Evolutionary conservation across 148 eudicot species (phyloP).

Genomic region (Silene latifolia): DNA sequence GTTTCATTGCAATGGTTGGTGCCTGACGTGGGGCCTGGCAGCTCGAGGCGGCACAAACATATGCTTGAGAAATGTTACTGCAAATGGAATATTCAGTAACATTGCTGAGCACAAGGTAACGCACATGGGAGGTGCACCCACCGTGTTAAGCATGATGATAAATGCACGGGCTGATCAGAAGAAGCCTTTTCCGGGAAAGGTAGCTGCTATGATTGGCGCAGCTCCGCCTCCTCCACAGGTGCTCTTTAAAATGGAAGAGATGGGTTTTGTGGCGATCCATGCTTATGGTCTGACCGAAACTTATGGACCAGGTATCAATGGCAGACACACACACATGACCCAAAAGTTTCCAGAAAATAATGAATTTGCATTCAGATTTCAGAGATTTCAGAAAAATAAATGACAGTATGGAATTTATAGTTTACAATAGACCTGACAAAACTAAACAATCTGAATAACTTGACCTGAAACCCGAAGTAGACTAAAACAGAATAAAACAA

Average conservation of each 20-base stretch:
- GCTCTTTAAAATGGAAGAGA: conserved; percentile 52
- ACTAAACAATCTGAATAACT: no score
- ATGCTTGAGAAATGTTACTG: conserved; percentile 50
- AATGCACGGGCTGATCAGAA: conserved; percentile 36
- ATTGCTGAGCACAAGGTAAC: conserved; percentile 44
- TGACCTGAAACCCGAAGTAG: no score
- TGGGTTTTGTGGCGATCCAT: conserved; percentile 52
- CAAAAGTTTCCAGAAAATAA: background rate
- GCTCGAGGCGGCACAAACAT: conserved; percentile 69
- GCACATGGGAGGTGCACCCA: conserved; percentile 71
- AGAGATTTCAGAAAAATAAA: no score
- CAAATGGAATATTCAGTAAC: conserved; percentile 39
- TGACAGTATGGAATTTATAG: background rate
- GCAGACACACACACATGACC: background rate
- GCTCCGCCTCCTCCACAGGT: conserved; percentile 64
- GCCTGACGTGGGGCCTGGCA: conserved; percentile 67
- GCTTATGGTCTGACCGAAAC: conserved; percentile 69
- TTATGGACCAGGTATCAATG: conserved; percentile 58
- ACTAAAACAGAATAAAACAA: no score
- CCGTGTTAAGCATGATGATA: conserved; percentile 54
- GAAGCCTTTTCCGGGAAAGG: conserved; percentile 43
- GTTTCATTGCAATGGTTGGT: conserved; percentile 90
- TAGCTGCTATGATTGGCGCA: conserved; percentile 54
- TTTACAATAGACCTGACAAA: no score
- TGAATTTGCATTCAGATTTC: background rate